Base-by-base conservation (phyloP, 1,284 basidiomycete species). In the Coriolopsis trogii region DNA sequence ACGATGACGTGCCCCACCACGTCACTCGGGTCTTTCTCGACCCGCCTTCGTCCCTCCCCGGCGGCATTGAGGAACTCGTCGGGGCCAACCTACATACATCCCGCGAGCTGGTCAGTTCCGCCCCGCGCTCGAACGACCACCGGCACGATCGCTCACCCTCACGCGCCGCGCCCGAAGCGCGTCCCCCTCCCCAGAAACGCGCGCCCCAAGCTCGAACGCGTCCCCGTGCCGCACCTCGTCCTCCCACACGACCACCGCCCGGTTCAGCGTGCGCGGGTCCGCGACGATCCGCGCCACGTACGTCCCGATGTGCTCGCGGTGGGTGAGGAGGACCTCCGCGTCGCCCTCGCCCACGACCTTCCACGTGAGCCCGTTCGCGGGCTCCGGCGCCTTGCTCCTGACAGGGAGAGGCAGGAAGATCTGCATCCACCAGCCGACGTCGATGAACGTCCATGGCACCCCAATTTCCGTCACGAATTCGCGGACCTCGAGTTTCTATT, bases 191-290 rank as follows among this genome's bases (percentile, higher is more conserved):
- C 58, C 58, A 4, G 53, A 55, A 6, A 41, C 41, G 2, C 33
- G 36, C 39, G 56, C 56, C 13, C 49, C 23, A 23, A 40, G 16
- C 13, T 25, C 39, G 23, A n/a, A 24, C 18, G 29, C 30, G 28
- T 23, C 41, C 10, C 28, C 15, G 23, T n/a, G 12, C 9, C 26
- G 41, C 6, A 58, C 45, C 41, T 64, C 56, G 39, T 66, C 63
- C n/a, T 59, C 55, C 62, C 63, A 65, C 15, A 60, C 48, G 43
- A 66, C 63, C 16, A 66, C 60, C 46, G 64, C 58, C n/a, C 47
- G 49, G 44, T 67, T 63, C 28, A 62, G 45, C 8, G 66, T 65
- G 12, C 66, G 58, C 16, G 56, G 46, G 34, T 67, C 66, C 6
- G 46, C 49, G 41, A 65, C 37, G 46, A 63, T 63, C n/a, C 61